phyloP scores from a whole-genome alignment of 371 early-diverging fungal genomes.

The Lichtheimia hyalospora region DNA sequence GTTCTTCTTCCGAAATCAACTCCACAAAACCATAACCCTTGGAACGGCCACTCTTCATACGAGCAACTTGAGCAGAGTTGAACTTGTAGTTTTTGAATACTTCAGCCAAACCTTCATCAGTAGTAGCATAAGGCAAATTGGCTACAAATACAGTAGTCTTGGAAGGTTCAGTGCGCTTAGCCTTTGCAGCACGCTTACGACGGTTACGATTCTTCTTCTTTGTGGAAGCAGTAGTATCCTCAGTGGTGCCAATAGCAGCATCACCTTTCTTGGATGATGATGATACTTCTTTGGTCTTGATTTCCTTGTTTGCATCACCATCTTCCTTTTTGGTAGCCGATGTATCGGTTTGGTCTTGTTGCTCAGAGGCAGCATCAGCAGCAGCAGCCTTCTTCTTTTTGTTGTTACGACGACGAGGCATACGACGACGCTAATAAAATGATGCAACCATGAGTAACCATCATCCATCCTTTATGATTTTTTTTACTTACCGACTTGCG shows the following conservation, averaged over 20 bases:
- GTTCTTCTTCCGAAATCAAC: conserved; percentile 75
- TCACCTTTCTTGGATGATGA: too few relatives aligned
- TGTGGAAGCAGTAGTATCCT: background rate
- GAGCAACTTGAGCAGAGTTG: conserved; percentile 73
- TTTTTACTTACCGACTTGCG: background rate
- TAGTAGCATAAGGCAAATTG: conserved; percentile 87
- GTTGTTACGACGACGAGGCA: background rate
- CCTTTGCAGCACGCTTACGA: background rate
- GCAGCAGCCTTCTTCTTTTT: background rate
- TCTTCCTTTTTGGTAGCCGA: background rate
- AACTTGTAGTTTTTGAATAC: conserved; percentile 82
- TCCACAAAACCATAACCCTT: conserved; percentile 95
- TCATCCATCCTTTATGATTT: background rate
- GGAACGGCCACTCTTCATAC: conserved; percentile 64
- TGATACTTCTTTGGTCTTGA: too few relatives aligned
- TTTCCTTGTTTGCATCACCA: background rate
- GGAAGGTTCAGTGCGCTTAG: conserved; percentile 47
- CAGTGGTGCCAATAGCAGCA: too few relatives aligned
- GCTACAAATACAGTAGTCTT: conserved; percentile 88
- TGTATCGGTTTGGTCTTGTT: background rate
- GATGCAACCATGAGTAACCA: background rate
- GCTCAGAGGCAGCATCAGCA: background rate
- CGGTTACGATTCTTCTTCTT: background rate
- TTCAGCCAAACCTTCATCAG: conserved; percentile 70
- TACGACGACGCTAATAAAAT: background rate